Conservation (phyloP, 371 early-diverging fungal species). For the Quaeritorhiza haematococci region DNA sequence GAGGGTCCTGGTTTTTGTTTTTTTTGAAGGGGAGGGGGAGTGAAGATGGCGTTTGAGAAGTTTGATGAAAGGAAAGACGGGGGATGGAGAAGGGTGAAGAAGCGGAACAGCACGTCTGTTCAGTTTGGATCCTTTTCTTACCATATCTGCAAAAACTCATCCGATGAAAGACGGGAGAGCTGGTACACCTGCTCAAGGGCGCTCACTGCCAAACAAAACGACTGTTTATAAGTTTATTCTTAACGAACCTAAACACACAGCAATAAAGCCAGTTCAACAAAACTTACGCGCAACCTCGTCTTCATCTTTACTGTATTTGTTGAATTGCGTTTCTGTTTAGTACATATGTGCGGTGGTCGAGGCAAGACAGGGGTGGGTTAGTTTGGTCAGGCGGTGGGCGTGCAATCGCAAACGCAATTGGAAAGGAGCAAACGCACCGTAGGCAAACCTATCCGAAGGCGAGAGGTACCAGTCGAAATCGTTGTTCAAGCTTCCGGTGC, state of each 20-base stretch:
- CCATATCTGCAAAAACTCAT: constrained; percentile 46
- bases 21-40: neutral
- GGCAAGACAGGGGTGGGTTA: neutral
- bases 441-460: constrained; percentile 36
- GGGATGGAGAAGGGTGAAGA: neutral
- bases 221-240: neutral
- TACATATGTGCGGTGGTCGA: too few species aligned
- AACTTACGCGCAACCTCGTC: constrained; percentile 20
- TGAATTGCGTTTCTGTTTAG: constrained; percentile 29
- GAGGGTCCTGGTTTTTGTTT: constrained; percentile 21
- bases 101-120: too few species aligned
- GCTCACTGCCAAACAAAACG: constrained; percentile 14
- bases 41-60: too few species aligned
- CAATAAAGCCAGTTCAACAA: neutral
- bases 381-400: neutral
- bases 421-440: neutral
- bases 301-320: constrained; percentile 25
- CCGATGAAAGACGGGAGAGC: constrained; percentile 26
- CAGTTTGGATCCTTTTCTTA: too few species aligned
- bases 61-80: neutral
- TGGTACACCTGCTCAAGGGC: constrained; percentile 39
- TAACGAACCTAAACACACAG: neutral
- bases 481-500: too few species aligned
- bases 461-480: constrained; percentile 42
- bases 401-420: neutral